Evolutionary conservation across 2,329 filamentous ascomycete genomes (phyloP).

Genomic region (Truncatella angustata): DNA sequence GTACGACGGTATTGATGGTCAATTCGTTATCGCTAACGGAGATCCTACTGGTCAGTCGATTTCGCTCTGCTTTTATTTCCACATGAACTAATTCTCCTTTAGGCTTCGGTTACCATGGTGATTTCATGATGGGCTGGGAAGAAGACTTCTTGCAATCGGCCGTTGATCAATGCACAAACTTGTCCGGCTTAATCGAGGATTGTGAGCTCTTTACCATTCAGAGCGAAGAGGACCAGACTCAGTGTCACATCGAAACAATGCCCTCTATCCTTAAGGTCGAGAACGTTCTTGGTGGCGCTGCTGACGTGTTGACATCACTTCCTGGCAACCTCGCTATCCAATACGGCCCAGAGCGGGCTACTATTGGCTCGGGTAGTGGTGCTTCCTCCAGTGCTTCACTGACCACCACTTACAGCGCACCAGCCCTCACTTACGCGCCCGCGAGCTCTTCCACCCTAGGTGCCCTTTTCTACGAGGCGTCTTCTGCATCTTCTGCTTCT

Average conservation of each 20-base stretch:
- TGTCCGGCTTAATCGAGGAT: slow-evolving; percentile 66
- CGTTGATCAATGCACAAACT: slow-evolving; percentile 72
- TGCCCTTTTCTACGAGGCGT: slow-evolving; percentile 31
- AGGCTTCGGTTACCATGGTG: slow-evolving; percentile 76
- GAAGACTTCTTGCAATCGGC: slow-evolving; percentile 65
- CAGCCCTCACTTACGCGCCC: slow-evolving; percentile 24
- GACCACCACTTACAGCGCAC: slow-evolving; percentile 18
- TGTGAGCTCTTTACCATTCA: slow-evolving; percentile 75
- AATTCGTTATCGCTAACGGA: slow-evolving; percentile 76
- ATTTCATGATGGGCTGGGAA: slow-evolving; percentile 82
- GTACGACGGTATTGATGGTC: slow-evolving; percentile 61
- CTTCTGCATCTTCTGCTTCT: too few relatives aligned
- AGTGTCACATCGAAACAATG: slow-evolving; percentile 60
- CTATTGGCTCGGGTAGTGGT: slow-evolving; percentile 13
- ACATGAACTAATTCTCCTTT: neutral
- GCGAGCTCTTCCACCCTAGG: slow-evolving; percentile 20
- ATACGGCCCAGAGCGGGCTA: slow-evolving; percentile 24
- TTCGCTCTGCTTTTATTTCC: neutral
- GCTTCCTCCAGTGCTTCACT: slow-evolving; percentile 8
- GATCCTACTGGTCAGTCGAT: slow-evolving; percentile 64
- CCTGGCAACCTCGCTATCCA: slow-evolving; percentile 61
- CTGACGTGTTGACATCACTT: slow-evolving; percentile 50
- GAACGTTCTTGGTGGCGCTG: slow-evolving; percentile 39
- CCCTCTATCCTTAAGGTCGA: slow-evolving; percentile 57
- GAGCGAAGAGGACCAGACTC: slow-evolving; percentile 45